Evolutionary conservation across 176 grass and related monocot genomes (phyloP).

Genomic region (Thinopyrum elongatum): DNA sequence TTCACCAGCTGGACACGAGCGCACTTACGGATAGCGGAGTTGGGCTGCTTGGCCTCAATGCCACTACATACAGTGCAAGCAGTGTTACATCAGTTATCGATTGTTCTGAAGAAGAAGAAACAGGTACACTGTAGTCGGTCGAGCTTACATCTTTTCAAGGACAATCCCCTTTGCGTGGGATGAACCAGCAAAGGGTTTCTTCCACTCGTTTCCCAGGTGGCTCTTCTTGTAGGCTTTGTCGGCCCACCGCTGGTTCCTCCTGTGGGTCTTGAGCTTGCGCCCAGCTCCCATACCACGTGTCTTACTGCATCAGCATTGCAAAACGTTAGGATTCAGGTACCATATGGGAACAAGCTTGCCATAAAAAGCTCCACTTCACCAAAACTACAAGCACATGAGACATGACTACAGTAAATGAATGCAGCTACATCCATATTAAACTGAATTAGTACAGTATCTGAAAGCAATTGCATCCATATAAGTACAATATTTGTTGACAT

Average conservation of each 20-base stretch:
- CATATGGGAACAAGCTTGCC: neutral
- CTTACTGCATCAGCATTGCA: conserved; percentile 37
- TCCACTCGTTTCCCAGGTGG: conserved; percentile 81
- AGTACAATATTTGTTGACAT: neutral
- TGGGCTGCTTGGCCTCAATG: conserved; percentile 78
- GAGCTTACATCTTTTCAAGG: conserved; percentile 69
- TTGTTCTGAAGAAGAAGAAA: neutral
- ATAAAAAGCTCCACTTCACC: neutral
- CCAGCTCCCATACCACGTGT: conserved; percentile 81
- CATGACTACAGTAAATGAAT: neutral
- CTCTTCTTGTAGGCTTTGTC: conserved; percentile 84
- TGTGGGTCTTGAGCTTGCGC: conserved; percentile 75
- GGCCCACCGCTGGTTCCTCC: conserved; percentile 72
- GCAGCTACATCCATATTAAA: neutral
- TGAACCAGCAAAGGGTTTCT: conserved; percentile 80
- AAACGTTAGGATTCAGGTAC: neutral
- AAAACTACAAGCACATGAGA: neutral
- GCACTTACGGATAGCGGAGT: conserved; percentile 80
- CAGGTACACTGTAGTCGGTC: no score
- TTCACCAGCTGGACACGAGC: conserved; percentile 79
- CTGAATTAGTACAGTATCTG: neutral
- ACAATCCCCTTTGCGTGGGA: conserved; percentile 81
- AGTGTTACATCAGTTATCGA: neutral
- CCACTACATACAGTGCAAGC: conserved; percentile 28
- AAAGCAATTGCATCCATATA: neutral